phyloP scores from a whole-genome alignment of 2,329 filamentous ascomycete species.

The Chalara sp. region DNA sequence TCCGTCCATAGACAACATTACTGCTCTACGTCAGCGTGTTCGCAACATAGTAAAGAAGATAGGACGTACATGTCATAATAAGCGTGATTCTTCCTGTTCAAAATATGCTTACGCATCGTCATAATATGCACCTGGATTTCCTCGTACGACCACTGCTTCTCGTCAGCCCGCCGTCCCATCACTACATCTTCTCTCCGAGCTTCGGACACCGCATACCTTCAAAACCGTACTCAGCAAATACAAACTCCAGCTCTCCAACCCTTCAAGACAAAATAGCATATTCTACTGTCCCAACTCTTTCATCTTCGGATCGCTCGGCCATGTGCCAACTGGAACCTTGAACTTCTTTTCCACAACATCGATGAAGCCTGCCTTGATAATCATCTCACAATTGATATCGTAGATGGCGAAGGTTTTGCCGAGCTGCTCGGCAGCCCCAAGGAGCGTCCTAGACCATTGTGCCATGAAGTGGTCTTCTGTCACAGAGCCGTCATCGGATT shows the following conservation, averaged over 20 bases:
- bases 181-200: no score
- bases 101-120: no score
- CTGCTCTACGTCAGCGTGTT: no score
- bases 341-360: constrained; percentile 17
- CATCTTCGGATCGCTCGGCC: constrained; percentile 18
- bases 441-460: constrained; percentile 35
- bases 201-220: no score
- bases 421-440: constrained; percentile 29
- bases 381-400: not conserved
- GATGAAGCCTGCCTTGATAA: constrained; percentile 16
- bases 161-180: no score
- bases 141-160: no score
- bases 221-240: no score
- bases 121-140: no score
- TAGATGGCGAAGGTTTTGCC: constrained; percentile 27
- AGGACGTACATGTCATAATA: no score
- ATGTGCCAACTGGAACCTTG: constrained; percentile 17
- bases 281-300: constrained; percentile 14
- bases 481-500: constrained; percentile 39
- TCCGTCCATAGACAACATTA: no score
- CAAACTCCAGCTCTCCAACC: constrained; percentile 7
- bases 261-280: constrained; percentile 1
- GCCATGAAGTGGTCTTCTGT: constrained; percentile 29
- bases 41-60: no score
- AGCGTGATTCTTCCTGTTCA: no score